phyloP scores from a whole-genome alignment of 2,329 filamentous ascomycete genomes.

The Aspergillus hortae region DNA sequence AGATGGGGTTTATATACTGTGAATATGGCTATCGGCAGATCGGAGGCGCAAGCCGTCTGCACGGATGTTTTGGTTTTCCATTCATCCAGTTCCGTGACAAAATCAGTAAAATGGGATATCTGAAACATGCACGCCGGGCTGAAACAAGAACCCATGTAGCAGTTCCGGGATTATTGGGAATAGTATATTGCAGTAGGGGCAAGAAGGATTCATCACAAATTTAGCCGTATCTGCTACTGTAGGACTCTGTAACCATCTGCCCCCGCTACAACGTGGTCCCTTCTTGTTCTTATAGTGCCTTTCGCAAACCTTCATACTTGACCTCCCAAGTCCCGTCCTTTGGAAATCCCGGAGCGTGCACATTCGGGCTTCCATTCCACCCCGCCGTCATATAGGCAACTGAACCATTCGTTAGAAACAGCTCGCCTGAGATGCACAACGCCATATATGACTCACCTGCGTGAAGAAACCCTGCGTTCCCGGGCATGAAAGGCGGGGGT shows the following conservation, averaged over 20 bases:
- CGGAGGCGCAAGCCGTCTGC: not conserved
- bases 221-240: too few relatives aligned
- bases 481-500: constrained; percentile 14
- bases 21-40: not conserved
- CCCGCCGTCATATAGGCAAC: constrained; percentile 16
- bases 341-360: constrained; percentile 11
- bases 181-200: too few relatives aligned
- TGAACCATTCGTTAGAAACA: not conserved
- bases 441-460: constrained; percentile 4
- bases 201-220: too few relatives aligned
- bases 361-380: constrained; percentile 9
- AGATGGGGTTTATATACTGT: not conserved
- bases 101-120: not conserved
- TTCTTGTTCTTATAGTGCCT: constrained; percentile 1
- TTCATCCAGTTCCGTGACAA: constrained; percentile 1
- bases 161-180: too few relatives aligned
- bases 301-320: constrained; percentile 9
- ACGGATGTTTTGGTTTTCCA: not conserved
- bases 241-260: too few relatives aligned
- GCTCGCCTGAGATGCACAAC: not conserved
- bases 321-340: constrained; percentile 10
- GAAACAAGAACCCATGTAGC: not conserved
- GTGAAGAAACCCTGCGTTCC: constrained; percentile 12
- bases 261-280: too few relatives aligned
- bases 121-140: not conserved